Conservation (phyloP, 805 yeast genomes). For the Scheffersomyces ergatensis region DNA sequence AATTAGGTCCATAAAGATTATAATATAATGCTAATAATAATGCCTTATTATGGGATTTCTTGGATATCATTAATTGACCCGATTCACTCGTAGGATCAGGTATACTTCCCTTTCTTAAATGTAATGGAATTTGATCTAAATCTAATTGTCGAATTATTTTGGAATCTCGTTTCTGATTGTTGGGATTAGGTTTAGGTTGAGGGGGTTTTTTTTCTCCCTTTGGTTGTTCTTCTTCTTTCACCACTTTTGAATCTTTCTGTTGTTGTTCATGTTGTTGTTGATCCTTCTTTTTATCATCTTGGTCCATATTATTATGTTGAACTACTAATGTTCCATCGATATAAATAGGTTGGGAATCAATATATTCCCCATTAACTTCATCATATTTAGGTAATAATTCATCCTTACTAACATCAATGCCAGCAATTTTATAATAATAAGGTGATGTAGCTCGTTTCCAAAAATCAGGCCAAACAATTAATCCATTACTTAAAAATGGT, state of each 20-base stretch:
- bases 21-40: constrained; percentile 39
- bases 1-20: constrained; percentile 40
- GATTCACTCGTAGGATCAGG: constrained; percentile 36
- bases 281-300: constrained; percentile 3
- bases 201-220: background rate
- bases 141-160: too few relatives aligned
- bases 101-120: constrained; percentile 28
- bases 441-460: constrained; percentile 87
- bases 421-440: constrained; percentile 65
- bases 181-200: background rate
- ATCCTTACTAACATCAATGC: constrained; percentile 31
- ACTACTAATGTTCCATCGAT: constrained; percentile 8
- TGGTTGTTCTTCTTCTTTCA: constrained; percentile 4
- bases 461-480: constrained; percentile 82
- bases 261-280: background rate
- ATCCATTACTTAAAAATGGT: constrained; percentile 52
- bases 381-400: constrained; percentile 31
- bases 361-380: constrained; percentile 24
- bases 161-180: too few relatives aligned
- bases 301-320: too few relatives aligned
- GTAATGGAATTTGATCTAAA: constrained; percentile 23
- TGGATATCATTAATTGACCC: constrained; percentile 42
- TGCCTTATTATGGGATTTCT: constrained; percentile 35
- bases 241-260: too few relatives aligned
- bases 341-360: background rate